phyloP scores from a whole-genome alignment of 192 early-diverging fungal species.

The Entophlyctis luteolus region DNA sequence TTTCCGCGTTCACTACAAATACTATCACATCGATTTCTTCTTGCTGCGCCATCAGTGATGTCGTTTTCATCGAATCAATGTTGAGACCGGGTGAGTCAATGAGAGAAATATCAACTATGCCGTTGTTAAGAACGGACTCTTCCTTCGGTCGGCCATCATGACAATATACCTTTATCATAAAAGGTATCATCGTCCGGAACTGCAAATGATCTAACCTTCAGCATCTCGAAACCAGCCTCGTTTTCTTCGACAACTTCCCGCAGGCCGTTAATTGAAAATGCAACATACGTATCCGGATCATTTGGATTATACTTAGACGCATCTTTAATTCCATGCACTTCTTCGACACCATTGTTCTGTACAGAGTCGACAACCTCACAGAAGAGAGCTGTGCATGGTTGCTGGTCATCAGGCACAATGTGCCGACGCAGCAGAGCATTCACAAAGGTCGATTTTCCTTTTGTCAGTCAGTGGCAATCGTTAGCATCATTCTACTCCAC shows the following conservation, averaged over 20 bases:
- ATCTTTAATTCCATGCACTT: constrained; percentile 84
- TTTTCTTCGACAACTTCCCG: constrained; percentile 81
- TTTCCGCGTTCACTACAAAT: constrained; percentile 99
- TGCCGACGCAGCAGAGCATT: constrained; percentile 89
- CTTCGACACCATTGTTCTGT: constrained; percentile 83
- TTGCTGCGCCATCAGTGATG: constrained; percentile 92
- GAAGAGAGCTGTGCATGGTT: constrained; percentile 95
- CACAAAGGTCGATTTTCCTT: constrained; percentile 95
- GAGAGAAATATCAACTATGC: constrained; percentile 90
- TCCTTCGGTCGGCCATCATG: constrained; percentile 49
- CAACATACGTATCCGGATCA: constrained; percentile 68
- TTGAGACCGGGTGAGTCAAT: constrained; percentile 99
- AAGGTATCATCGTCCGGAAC: too few relatives aligned
- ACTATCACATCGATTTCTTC: constrained; percentile 99
- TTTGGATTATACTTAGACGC: constrained; percentile 63
- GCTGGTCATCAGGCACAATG: constrained; percentile 92
- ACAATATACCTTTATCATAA: constrained; percentile 93
- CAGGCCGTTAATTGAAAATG: constrained; percentile 68
- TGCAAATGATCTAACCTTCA: too few relatives aligned
- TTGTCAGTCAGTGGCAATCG: too few relatives aligned
- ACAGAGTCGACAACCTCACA: constrained; percentile 91
- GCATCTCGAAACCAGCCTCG: constrained; percentile 70
- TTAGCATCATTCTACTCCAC: too few relatives aligned
- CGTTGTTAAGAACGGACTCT: constrained; percentile 80
- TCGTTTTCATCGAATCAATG: constrained; percentile 96